phyloP scores from a whole-genome alignment of 192 early-diverging fungal genomes.

The Backusella westeae region DNA sequence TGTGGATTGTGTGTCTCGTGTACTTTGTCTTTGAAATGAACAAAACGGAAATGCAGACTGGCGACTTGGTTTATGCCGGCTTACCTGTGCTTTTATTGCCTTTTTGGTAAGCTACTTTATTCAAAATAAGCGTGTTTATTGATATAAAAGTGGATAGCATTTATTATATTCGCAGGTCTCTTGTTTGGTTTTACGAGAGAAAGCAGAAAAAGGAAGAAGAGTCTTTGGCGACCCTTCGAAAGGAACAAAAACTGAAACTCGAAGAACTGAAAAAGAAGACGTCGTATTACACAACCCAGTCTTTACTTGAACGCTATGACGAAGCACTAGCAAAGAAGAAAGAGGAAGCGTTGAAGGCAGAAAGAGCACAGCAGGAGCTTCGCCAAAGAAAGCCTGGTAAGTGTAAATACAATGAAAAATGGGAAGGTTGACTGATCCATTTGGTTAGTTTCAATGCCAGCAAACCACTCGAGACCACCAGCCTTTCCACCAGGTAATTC shows the following conservation, averaged over 20 bases:
- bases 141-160: background rate
- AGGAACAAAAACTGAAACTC: slow-evolving; percentile 68
- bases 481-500: background rate
- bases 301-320: slow-evolving; percentile 86
- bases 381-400: slow-evolving; percentile 15
- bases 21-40: slow-evolving; percentile 41
- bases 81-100: slow-evolving; percentile 18
- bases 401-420: background rate
- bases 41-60: background rate
- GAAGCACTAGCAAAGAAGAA: slow-evolving; percentile 24
- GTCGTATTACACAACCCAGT: slow-evolving; percentile 87
- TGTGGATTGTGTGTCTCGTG: slow-evolving; percentile 53
- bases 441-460: slow-evolving; percentile 10
- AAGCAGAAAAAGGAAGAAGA: slow-evolving; percentile 52
- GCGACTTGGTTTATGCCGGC: background rate
- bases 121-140: background rate
- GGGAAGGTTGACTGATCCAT: background rate
- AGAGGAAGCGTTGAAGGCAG: background rate
- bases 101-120: slow-evolving; percentile 29
- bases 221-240: slow-evolving; percentile 39
- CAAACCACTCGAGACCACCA: background rate
- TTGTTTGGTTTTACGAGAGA: slow-evolving; percentile 49
- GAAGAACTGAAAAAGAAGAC: slow-evolving; percentile 97
- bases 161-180: slow-evolving; percentile 32
- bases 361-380: background rate